These are phyloP conservation scores for Vitellaria paradoxa DNA, from an alignment of 179 eudicot genomes.

Conservation along the genomic window DNA sequence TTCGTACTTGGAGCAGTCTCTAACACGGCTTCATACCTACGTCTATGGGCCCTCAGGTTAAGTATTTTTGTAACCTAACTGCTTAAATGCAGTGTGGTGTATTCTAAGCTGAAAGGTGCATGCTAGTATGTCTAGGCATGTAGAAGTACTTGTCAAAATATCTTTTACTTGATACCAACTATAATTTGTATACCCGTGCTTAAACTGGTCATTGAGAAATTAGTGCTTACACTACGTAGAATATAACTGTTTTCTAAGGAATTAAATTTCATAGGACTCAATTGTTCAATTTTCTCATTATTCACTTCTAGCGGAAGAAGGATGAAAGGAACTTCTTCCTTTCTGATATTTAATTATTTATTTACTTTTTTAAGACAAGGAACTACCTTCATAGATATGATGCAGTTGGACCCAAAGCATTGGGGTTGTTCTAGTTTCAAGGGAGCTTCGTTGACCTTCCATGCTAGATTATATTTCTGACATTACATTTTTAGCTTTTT, in stretches of 20 bases:
- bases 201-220: background rate
- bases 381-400: background rate
- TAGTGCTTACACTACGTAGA: background rate
- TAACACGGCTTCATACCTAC: conserved; percentile 80
- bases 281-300: background rate
- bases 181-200: background rate
- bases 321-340: background rate
- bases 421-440: background rate
- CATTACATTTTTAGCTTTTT: background rate
- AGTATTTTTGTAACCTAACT: background rate
- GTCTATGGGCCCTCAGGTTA: conserved; percentile 87
- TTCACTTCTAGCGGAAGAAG: background rate
- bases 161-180: background rate
- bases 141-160: background rate
- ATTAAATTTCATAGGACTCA: too few relatives aligned
- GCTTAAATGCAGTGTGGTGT: background rate
- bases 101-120: background rate
- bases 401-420: background rate
- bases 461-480: background rate
- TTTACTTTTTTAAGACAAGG: background rate
- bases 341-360: background rate
- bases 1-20: conserved; percentile 86
- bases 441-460: background rate
- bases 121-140: background rate
- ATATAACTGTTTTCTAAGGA: too few relatives aligned